phyloP scores from a whole-genome alignment of 202 grass and related monocot genomes.

The Panicum virgatum region DNA sequence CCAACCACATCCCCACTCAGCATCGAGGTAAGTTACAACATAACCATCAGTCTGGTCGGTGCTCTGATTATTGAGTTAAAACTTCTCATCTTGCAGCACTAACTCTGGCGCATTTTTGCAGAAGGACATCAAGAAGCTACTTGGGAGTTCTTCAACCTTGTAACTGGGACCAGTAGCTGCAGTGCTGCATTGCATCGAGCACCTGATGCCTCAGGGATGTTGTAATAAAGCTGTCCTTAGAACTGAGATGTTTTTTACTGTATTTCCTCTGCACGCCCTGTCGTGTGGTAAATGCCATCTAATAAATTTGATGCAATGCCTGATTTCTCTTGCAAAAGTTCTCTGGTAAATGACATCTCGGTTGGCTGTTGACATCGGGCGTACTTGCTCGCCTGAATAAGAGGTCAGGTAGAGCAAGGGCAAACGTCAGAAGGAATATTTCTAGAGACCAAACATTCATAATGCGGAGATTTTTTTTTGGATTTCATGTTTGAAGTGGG shows the following conservation, averaged over 20 bases:
- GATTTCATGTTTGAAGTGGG: background rate
- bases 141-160: conserved; percentile 50
- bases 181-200: conserved; percentile 25
- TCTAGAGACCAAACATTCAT: background rate
- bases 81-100: background rate
- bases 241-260: conserved; percentile 30
- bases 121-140: conserved; percentile 85
- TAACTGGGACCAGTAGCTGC: background rate
- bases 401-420: background rate
- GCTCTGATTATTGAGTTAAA: too few species aligned
- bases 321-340: conserved; percentile 9
- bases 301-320: conserved; percentile 26
- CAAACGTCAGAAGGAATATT: background rate
- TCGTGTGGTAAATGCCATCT: conserved; percentile 15
- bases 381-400: background rate
- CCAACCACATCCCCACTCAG: conserved; percentile 90
- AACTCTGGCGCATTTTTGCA: conserved; percentile 42
- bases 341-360: background rate
- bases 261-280: background rate
- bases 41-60: background rate
- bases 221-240: conserved; percentile 39
- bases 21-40: conserved; percentile 63
- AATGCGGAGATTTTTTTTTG: background rate
- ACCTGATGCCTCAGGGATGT: conserved; percentile 22
- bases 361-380: background rate